These are phyloP conservation scores for Parastagonospora nodorum DNA, from an alignment of 2,329 filamentous ascomycete species.

Conservation along the genomic window DNA sequence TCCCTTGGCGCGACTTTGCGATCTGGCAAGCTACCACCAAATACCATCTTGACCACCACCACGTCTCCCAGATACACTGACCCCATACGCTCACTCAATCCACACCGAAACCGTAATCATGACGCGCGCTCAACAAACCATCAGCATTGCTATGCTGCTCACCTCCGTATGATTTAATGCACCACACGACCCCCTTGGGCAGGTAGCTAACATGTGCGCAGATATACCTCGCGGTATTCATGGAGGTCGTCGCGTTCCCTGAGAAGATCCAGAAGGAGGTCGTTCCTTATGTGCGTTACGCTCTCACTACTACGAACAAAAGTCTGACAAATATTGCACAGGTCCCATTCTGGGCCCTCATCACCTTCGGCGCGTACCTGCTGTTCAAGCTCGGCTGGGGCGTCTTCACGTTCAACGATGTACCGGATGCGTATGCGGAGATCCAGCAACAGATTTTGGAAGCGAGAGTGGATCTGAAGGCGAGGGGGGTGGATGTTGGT, in stretches of 20 bases:
- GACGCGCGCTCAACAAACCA: constrained; percentile 92
- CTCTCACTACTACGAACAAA: background rate
- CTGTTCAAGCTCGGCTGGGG: constrained; percentile 91
- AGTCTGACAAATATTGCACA: constrained; percentile 45
- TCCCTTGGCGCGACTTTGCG: constrained; percentile 32
- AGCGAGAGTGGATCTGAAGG: constrained; percentile 74
- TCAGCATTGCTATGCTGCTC: constrained; percentile 84
- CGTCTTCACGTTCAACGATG: constrained; percentile 95
- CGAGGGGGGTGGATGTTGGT: constrained; percentile 79
- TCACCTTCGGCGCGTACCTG: constrained; percentile 89
- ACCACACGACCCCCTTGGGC: constrained; percentile 10
- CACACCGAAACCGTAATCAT: constrained; percentile 58
- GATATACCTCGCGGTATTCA: constrained; percentile 87
- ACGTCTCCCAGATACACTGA: constrained; percentile 20
- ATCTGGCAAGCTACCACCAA: constrained; percentile 27
- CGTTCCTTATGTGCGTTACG: constrained; percentile 81
- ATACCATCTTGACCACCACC: constrained; percentile 11
- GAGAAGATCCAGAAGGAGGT: constrained; percentile 79
- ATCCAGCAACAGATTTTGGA: constrained; percentile 82
- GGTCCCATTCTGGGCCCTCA: constrained; percentile 91
- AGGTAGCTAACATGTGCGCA: constrained; percentile 48
- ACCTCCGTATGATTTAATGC: constrained; percentile 70
- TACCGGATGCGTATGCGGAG: constrained; percentile 87
- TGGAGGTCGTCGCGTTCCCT: constrained; percentile 82
- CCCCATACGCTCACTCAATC: constrained; percentile 27